Evolutionary conservation across 192 early-diverging fungal species (phyloP).

Genomic region (Dimargaris cristalligena): DNA sequence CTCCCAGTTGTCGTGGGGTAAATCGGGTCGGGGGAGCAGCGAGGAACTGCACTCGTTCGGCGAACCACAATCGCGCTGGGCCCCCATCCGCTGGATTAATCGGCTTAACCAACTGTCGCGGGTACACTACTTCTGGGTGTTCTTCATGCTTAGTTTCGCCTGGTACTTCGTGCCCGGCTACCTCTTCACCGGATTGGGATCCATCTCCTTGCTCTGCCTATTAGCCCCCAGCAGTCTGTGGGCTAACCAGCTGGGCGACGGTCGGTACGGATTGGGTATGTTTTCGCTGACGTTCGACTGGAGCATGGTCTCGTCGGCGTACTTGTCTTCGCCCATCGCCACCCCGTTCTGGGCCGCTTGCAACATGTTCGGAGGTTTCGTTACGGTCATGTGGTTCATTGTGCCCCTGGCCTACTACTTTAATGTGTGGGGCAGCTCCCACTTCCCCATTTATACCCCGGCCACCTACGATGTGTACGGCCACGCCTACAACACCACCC

Average conservation of each 20-base stretch:
- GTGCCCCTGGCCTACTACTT: conserved; percentile 55
- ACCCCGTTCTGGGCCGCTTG: conserved; percentile 55
- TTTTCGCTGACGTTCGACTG: conserved; percentile 59
- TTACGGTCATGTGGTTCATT: conserved; percentile 59
- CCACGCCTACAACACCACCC: conserved; percentile 31
- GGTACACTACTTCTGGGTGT: conserved; percentile 32
- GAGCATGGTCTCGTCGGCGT: conserved; percentile 40
- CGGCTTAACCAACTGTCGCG: conserved; percentile 23
- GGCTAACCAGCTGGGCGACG: conserved; percentile 30
- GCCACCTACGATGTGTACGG: conserved; percentile 37
- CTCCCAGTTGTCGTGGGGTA: conserved; percentile 2
- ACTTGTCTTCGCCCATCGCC: conserved; percentile 43
- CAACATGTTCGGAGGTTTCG: conserved; percentile 53
- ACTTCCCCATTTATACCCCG: conserved; percentile 51
- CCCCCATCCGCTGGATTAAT: neutral
- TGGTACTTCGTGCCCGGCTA: conserved; percentile 47
- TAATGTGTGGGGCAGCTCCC: conserved; percentile 36
- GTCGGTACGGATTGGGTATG: conserved; percentile 47
- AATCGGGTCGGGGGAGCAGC: neutral
- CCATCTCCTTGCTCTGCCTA: conserved; percentile 47
- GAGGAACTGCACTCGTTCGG: no score
- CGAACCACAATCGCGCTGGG: neutral
- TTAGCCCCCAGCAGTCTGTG: conserved; percentile 23
- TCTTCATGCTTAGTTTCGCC: conserved; percentile 25
- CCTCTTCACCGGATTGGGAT: conserved; percentile 46